A percentile compares a stretch with the other conserved stretches of the same genome.
Evolutionary conservation across 2,329 filamentous ascomycete genomes (phyloP).

Genomic region (Aaosphaeria pasadenensis): DNA sequence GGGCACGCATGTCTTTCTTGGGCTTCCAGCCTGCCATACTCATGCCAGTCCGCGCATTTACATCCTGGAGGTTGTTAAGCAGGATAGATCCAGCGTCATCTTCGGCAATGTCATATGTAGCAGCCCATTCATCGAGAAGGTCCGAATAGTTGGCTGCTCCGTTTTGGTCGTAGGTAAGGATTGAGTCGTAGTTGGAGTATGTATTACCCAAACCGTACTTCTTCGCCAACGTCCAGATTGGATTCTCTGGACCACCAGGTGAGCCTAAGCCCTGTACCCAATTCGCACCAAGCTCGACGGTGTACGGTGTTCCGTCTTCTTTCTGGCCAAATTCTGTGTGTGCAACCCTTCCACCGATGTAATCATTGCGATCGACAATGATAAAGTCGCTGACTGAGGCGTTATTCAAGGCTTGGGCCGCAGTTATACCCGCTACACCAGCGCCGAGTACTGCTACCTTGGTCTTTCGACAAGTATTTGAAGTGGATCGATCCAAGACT

Average conservation of each 20-base stretch:
- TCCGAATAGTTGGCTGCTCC: constrained; percentile 52
- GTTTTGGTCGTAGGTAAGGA: constrained; percentile 59
- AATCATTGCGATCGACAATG: constrained; percentile 61
- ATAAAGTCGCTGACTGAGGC: constrained; percentile 62
- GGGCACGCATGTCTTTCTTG: constrained; percentile 52
- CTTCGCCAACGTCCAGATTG: constrained; percentile 60
- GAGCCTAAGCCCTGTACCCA: constrained; percentile 55
- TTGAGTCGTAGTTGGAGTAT: constrained; percentile 57
- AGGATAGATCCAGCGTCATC: constrained; percentile 58
- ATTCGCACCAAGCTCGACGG: constrained; percentile 65
- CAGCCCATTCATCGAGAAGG: constrained; percentile 51
- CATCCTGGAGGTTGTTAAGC: constrained; percentile 59
- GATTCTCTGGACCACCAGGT: constrained; percentile 49
- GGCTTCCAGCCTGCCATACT: constrained; percentile 63
- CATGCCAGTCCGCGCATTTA: constrained; percentile 58
- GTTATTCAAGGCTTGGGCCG: constrained; percentile 62
- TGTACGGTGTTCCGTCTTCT: constrained; percentile 52
- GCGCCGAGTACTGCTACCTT: constrained; percentile 47
- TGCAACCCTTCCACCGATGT: constrained; percentile 61
- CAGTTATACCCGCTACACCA: constrained; percentile 62
- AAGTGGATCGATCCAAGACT: too few species aligned
- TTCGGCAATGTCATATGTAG: constrained; percentile 45
- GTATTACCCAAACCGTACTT: constrained; percentile 57
- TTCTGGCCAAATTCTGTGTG: constrained; percentile 57
- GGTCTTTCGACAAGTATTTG: constrained; percentile 24